These are phyloP conservation scores for Rhizoclosmatium sp. DNA, from an alignment of 192 early-diverging fungal genomes.

Conservation along the genomic window DNA sequence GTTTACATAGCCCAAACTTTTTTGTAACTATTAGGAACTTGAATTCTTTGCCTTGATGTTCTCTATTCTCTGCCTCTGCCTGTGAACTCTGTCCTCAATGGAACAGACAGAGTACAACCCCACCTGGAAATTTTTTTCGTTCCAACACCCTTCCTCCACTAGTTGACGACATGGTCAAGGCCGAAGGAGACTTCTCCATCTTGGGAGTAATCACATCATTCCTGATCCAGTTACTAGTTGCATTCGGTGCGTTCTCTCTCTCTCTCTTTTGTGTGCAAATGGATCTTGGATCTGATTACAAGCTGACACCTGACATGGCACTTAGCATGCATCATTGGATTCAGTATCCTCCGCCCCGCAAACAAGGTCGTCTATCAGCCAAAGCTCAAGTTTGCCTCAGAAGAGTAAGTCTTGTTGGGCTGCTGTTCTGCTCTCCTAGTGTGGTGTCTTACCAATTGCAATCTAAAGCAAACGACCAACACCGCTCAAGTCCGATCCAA, in stretches of 20 bases:
- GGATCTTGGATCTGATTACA: too few species aligned
- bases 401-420: constrained; percentile 32
- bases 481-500: constrained; percentile 32
- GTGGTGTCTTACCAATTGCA: not conserved
- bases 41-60: too few species aligned
- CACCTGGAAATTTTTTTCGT: too few species aligned
- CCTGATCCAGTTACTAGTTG: constrained; percentile 33
- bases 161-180: not conserved
- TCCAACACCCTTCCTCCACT: not conserved
- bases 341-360: constrained; percentile 50
- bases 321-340: constrained; percentile 48
- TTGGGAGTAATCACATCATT: constrained; percentile 32
- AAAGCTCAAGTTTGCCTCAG: constrained; percentile 44
- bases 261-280: too few species aligned
- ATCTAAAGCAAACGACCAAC: constrained; percentile 44
- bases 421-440: not conserved
- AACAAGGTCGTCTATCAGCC: constrained; percentile 59
- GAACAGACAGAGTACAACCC: too few species aligned
- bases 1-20: too few species aligned
- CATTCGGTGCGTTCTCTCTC: constrained; percentile 3
- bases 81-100: too few species aligned
- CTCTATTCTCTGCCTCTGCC: too few species aligned
- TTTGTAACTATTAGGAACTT: too few species aligned
- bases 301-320: not conserved
- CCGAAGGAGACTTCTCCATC: constrained; percentile 23